These are phyloP conservation scores for Linum tenue DNA, from an alignment of 345 rosid genomes.

Conservation along the genomic window DNA sequence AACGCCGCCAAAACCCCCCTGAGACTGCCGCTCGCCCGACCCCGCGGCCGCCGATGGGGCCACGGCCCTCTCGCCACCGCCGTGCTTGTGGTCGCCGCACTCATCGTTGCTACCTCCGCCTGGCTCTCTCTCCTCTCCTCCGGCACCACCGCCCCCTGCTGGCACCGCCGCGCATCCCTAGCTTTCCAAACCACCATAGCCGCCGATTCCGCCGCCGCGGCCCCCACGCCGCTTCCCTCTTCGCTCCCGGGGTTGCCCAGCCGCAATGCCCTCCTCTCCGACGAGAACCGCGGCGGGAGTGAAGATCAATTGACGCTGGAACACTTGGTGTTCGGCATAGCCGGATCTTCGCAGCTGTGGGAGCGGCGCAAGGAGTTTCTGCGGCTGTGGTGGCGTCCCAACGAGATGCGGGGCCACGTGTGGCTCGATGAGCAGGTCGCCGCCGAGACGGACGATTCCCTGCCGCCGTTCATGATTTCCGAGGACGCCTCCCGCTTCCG, in stretches of 20 bases:
- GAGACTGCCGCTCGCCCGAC: slow-evolving; percentile 21
- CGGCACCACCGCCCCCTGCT: slow-evolving; percentile 42
- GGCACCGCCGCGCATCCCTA: slow-evolving; percentile 27
- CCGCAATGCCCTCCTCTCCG: slow-evolving; percentile 34
- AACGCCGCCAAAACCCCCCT: slow-evolving; percentile 14
- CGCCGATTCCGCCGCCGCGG: slow-evolving; percentile 1
- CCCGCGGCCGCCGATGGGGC: slow-evolving; percentile 43
- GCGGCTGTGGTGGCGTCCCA: slow-evolving; percentile 79
- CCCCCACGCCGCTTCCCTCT: neutral
- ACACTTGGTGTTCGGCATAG: slow-evolving; percentile 82
- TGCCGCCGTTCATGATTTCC: slow-evolving; percentile 67
- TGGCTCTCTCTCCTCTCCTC: slow-evolving; percentile 87
- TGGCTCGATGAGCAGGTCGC: slow-evolving; percentile 71
- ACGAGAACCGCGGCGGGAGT: slow-evolving; percentile 8
- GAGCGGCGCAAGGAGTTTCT: slow-evolving; percentile 64
- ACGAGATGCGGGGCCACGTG: slow-evolving; percentile 65
- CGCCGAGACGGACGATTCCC: slow-evolving; percentile 40
- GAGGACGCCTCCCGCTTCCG: slow-evolving; percentile 83
- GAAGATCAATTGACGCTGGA: slow-evolving; percentile 24
- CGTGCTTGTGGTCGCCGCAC: slow-evolving; percentile 41
- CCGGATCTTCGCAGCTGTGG: slow-evolving; percentile 82
- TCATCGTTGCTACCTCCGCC: slow-evolving; percentile 55
- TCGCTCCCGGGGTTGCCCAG: neutral
- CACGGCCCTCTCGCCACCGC: slow-evolving; percentile 44
- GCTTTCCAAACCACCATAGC: slow-evolving; percentile 12